A percentile compares a stretch with the other conserved stretches of the same genome.
These are phyloP conservation scores for Loxodes magnus DNA, from an alignment of 73 alveolate genomes.

Conservation along the genomic window DNA sequence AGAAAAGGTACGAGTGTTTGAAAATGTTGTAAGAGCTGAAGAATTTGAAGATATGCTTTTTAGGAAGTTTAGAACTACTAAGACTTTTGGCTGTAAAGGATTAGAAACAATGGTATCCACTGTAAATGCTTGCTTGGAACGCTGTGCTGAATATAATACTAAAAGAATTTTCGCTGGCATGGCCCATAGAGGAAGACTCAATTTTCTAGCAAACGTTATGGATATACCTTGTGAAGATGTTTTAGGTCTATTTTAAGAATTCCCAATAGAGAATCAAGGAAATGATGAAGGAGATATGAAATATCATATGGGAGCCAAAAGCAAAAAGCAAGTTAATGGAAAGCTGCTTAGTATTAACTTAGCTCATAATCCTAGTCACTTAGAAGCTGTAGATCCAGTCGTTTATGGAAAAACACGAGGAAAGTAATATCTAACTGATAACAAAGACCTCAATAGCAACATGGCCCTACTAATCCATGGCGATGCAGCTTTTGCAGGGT, in stretches of 20 bases:
- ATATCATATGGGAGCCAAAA: constrained; percentile 60
- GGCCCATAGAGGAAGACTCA: constrained; percentile 97
- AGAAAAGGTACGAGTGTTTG: constrained; percentile 25
- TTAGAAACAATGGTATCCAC: constrained; percentile 50
- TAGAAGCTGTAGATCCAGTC: constrained; percentile 91
- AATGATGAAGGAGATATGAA: constrained; percentile 60
- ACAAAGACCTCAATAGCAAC: not conserved
- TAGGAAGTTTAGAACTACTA: constrained; percentile 72
- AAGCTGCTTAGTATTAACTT: constrained; percentile 21
- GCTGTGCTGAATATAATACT: constrained; percentile 64
- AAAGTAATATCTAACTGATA: not conserved
- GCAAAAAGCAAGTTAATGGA: constrained; percentile 35
- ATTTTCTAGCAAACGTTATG: constrained; percentile 73
- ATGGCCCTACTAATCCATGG: constrained; percentile 48
- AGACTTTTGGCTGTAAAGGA: constrained; percentile 92
- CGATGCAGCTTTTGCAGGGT: constrained; percentile 95
- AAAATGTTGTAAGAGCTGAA: constrained; percentile 58
- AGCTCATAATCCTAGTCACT: constrained; percentile 90
- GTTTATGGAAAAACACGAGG: constrained; percentile 79
- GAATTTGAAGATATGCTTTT: constrained; percentile 51
- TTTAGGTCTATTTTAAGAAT: constrained; percentile 52
- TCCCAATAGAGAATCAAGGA: not conserved
- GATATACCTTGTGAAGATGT: constrained; percentile 58
- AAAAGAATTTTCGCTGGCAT: constrained; percentile 78
- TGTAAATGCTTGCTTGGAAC: constrained; percentile 51